Conservation (phyloP, 768 basidiomycete species). For the Amylocystis lapponica region DNA sequence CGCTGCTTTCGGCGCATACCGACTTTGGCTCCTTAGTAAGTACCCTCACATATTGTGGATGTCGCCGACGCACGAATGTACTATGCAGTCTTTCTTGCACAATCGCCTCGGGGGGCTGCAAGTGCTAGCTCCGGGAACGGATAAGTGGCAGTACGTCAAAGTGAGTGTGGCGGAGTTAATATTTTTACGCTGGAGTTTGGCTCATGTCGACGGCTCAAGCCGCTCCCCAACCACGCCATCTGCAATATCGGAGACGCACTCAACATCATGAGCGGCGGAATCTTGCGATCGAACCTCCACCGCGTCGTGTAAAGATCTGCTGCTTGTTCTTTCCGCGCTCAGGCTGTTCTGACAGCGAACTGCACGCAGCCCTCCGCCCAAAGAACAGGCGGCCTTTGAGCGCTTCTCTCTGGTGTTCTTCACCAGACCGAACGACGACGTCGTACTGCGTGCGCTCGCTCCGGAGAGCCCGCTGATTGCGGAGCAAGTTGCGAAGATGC, state of each 20-base stretch:
- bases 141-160: conserved; percentile 65
- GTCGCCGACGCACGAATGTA: too few species aligned
- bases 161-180: conserved; percentile 26
- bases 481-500: conserved; percentile 31
- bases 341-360: too few species aligned
- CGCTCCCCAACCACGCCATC: conserved; percentile 23
- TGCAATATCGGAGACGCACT: conserved; percentile 43
- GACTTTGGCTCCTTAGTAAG: conserved; percentile 32
- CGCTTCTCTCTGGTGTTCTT: conserved; percentile 74
- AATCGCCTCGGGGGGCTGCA: conserved; percentile 69
- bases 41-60: too few species aligned
- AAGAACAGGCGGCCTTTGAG: conserved; percentile 43
- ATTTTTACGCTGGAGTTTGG: not conserved
- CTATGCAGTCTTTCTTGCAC: conserved; percentile 65
- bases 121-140: conserved; percentile 53
- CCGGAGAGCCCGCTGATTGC: conserved; percentile 48
- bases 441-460: conserved; percentile 44
- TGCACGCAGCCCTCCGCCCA: conserved; percentile 52
- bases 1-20: conserved; percentile 27
- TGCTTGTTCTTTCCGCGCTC: too few species aligned
- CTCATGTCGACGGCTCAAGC: too few species aligned
- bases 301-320: conserved; percentile 55
- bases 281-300: conserved; percentile 57
- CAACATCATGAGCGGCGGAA: conserved; percentile 53
- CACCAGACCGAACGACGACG: conserved; percentile 51